Evolutionary conservation across 306 rosid genomes (phyloP).

Genomic region (Vigna reflexopilosa): DNA sequence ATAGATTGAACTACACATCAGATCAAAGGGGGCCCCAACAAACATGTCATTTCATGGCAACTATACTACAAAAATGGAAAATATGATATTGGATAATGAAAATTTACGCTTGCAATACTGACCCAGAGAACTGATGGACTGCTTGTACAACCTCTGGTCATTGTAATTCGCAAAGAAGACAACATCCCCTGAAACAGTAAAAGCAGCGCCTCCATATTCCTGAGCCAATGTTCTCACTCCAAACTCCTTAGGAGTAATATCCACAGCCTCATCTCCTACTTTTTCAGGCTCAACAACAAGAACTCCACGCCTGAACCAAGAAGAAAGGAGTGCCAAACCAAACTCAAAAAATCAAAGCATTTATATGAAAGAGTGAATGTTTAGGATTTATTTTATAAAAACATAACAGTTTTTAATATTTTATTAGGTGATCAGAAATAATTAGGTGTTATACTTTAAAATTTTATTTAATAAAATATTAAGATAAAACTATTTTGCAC

Average conservation of each 20-base stretch:
- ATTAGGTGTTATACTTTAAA: neutral
- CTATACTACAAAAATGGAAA: conserved; percentile 1
- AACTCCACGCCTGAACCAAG: conserved; percentile 71
- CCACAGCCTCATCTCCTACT: conserved; percentile 63
- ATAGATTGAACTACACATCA: conserved; percentile 9
- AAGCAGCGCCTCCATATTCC: conserved; percentile 95
- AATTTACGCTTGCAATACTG: conserved; percentile 7
- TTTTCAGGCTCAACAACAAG: conserved; percentile 80
- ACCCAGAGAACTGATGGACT: conserved; percentile 63
- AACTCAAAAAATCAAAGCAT: conserved; percentile 3
- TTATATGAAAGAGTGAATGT: neutral
- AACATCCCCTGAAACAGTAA: conserved; percentile 68
- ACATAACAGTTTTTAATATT: neutral
- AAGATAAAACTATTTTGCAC: neutral
- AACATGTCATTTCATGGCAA: conserved; percentile 11
- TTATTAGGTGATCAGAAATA: neutral
- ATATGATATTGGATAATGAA: neutral
- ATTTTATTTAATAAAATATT: neutral
- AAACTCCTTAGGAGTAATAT: conserved; percentile 84
- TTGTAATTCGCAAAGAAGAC: conserved; percentile 76
- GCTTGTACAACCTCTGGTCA: conserved; percentile 92
- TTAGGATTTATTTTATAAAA: neutral
- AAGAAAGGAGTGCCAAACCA: neutral
- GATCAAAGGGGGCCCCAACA: conserved; percentile 1
- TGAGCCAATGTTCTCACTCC: conserved; percentile 88